Evolutionary conservation across 1,284 basidiomycete species (phyloP).

Genomic region (Schizophyllum amplum): DNA sequence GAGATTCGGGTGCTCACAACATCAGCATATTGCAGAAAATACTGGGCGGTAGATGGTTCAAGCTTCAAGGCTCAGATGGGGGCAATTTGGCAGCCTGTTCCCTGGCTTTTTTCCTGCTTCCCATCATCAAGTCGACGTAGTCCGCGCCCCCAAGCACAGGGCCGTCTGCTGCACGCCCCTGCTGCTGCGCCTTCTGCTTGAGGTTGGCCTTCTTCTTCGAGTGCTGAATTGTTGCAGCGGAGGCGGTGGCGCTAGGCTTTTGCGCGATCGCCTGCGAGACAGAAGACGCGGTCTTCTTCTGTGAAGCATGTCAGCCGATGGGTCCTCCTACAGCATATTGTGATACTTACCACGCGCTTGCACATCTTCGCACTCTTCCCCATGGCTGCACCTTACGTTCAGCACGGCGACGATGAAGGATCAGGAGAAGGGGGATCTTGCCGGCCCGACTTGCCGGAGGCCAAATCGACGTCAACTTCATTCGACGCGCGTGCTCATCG

Average conservation of each 20-base stretch:
- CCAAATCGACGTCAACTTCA: not conserved
- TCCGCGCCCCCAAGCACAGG: conserved; percentile 66
- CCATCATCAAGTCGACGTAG: conserved; percentile 65
- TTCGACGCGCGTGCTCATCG: not conserved
- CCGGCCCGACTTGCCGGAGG: not conserved
- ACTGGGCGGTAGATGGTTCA: not conserved
- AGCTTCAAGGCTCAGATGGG: not conserved
- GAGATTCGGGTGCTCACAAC: too few relatives aligned
- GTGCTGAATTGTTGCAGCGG: conserved; percentile 9
- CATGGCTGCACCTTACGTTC: conserved; percentile 20
- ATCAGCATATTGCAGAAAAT: too few relatives aligned
- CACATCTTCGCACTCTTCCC: conserved; percentile 43
- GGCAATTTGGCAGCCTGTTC: conserved; percentile 56
- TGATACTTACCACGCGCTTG: conserved; percentile 32
- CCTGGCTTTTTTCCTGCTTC: conserved; percentile 54
- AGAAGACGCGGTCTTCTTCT: conserved; percentile 26
- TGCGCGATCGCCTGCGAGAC: conserved; percentile 13
- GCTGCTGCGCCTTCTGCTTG: conserved; percentile 29
- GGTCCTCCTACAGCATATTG: not conserved
- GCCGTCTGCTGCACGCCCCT: conserved; percentile 18
- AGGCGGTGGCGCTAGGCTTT: conserved; percentile 11
- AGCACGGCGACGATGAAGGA: not conserved
- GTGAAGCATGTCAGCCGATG: not conserved
- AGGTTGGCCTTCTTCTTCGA: conserved; percentile 36
- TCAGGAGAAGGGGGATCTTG: not conserved